phyloP scores from a whole-genome alignment of 2,329 filamentous ascomycete genomes.

The Metarhizium rileyi region DNA sequence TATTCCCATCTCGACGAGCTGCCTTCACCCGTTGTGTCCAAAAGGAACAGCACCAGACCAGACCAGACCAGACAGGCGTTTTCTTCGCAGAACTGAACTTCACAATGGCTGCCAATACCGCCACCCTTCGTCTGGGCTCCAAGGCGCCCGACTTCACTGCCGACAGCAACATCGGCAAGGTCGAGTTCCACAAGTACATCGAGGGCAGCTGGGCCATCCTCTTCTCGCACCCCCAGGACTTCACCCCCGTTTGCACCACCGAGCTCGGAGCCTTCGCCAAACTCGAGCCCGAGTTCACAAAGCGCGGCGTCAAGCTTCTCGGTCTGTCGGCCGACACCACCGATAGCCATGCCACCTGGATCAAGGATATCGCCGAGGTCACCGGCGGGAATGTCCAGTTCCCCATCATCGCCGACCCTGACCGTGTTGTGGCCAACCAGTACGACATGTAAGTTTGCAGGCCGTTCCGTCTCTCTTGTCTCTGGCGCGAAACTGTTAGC shows the following conservation, averaged over 20 bases:
- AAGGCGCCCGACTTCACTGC: conserved; percentile 75
- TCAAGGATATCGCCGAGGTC: conserved; percentile 78
- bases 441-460: conserved; percentile 62
- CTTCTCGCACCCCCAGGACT: conserved; percentile 83
- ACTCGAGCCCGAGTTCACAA: conserved; percentile 77
- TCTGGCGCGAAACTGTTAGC: no score
- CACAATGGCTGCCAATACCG: conserved; percentile 21
- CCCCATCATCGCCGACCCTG: conserved; percentile 75
- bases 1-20: background rate
- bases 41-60: background rate
- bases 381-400: conserved; percentile 60
- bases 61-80: no score
- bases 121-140: conserved; percentile 51
- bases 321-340: conserved; percentile 83
- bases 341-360: conserved; percentile 77
- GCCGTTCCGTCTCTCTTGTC: background rate
- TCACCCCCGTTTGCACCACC: conserved; percentile 91
- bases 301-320: conserved; percentile 83
- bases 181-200: conserved; percentile 77
- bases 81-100: no score
- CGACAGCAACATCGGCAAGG: conserved; percentile 66
- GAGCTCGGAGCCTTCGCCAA: conserved; percentile 91
- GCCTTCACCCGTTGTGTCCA: background rate
- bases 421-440: conserved; percentile 62
- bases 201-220: conserved; percentile 71